Base-by-base conservation (phyloP, 352 stramenopile genomes). In the Pythium rishiriense region DNA sequence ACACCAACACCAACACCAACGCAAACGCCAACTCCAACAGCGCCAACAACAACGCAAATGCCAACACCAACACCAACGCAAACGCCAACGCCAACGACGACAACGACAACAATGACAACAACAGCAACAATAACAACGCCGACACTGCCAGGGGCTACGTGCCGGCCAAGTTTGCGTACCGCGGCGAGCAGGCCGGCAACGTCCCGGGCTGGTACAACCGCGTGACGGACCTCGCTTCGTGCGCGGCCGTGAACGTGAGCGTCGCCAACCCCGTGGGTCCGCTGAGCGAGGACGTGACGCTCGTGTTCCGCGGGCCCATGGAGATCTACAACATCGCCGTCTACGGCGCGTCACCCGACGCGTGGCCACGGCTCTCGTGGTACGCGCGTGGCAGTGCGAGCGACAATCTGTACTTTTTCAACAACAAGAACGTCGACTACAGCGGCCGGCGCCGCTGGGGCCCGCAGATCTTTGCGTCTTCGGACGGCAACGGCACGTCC, bases 351-450 rank as follows among this genome's bases (percentile, higher is more conserved):
- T 31, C 48, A 2, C 3, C 25, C 4, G 33, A 33, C 22, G 7
- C 58, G 33, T 89, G 78, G 78, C 61, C 55, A 5, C 69, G 70
- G 8, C 73, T 84, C 22, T 91, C 82, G 14, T 86, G 48, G 21
- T 91, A 91, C 72, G 69, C 56, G 0, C 66, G 70, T 8, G 58
- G 72, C 53, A 56, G 68, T 11, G 50, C 29, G 9, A 69, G 67
- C 4, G 70, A 77, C 4, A 91, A 91, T 58, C 31, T 91, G 10
- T 60, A 77, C 15, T 91, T 91, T 59, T 80, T 91, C 73, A 89
- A 86, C 78, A 91, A 91, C 69, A 77, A 75, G 71, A 88, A 89
- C 66, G 60, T 85, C 5, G 82, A 89, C 58, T 90, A 85, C 54
- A 71, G 60, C 12, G 78, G 76, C n/a, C 37, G 57, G 19, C 49